Conservation (phyloP, 2,329 filamentous ascomycete species). For the Pyrenophora graminea region DNA sequence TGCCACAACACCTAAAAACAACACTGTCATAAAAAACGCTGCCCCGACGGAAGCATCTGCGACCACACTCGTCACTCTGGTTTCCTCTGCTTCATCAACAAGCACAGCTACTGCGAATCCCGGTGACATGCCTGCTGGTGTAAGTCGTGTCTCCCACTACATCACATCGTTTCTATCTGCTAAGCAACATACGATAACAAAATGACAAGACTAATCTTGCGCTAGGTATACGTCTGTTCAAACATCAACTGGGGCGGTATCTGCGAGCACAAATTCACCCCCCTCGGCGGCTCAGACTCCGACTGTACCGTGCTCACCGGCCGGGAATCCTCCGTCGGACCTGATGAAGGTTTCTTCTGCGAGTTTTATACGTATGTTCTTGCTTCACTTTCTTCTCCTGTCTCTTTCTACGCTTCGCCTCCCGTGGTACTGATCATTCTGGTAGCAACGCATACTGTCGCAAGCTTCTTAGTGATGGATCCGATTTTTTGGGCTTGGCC, state of each 20-base stretch:
- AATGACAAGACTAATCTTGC: background rate
- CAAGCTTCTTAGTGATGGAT: slow-evolving; percentile 11
- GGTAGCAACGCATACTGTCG: slow-evolving; percentile 24
- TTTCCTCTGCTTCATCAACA: background rate
- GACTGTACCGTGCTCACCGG: slow-evolving; percentile 26
- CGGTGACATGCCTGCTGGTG: background rate
- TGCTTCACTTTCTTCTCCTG: background rate
- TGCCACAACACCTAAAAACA: background rate
- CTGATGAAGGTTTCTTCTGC: slow-evolving; percentile 30
- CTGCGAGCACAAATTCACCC: slow-evolving; percentile 19
- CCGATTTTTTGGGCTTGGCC: slow-evolving; percentile 11
- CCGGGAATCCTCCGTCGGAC: slow-evolving; percentile 24
- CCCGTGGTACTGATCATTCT: background rate
- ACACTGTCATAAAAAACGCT: background rate
- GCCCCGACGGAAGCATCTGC: background rate
- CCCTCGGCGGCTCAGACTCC: slow-evolving; percentile 15
- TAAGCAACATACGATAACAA: background rate
- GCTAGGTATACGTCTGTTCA: slow-evolving; percentile 34
- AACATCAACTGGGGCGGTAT: slow-evolving; percentile 28
- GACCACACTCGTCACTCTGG: background rate
- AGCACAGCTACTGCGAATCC: background rate
- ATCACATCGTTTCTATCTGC: background rate
- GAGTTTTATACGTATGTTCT: slow-evolving; percentile 34
- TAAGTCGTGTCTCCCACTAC: background rate
- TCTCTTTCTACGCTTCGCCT: background rate